These are phyloP conservation scores for Euclidium syriacum DNA, from an alignment of 345 rosid genomes.

Conservation along the genomic window DNA sequence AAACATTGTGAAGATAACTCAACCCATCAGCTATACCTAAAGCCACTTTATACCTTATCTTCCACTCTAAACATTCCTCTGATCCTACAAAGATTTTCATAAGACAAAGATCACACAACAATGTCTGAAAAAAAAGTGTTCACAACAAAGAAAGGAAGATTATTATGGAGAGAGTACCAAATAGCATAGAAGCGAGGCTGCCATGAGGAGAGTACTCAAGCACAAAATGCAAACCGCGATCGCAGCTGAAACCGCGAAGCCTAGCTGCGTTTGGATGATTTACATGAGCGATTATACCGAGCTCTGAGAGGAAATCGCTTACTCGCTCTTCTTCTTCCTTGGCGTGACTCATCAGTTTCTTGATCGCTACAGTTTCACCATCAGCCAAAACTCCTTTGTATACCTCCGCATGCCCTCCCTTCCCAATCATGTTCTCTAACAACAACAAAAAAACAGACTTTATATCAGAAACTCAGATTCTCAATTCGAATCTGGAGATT, in stretches of 20 bases:
- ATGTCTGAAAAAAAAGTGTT: background rate
- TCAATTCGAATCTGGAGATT: background rate
- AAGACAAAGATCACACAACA: background rate
- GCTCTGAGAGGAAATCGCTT: conserved; percentile 75
- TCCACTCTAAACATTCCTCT: conserved; percentile 60
- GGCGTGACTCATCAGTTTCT: conserved; percentile 54
- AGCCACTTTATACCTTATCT: conserved; percentile 62
- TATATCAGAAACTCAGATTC: conserved; percentile 1
- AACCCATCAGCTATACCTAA: conserved; percentile 81
- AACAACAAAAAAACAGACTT: background rate
- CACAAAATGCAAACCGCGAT: conserved; percentile 75
- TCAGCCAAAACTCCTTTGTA: conserved; percentile 61
- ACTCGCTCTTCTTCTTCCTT: conserved; percentile 56
- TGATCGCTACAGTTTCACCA: conserved; percentile 73
- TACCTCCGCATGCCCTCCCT: conserved; percentile 89
- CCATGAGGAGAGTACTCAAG: conserved; percentile 77
- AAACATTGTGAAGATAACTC: conserved; percentile 67
- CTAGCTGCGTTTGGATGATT: conserved; percentile 82
- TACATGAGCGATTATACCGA: conserved; percentile 93
- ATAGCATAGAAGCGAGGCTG: conserved; percentile 70
- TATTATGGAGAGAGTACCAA: conserved; percentile 41
- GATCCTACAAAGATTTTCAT: conserved; percentile 48
- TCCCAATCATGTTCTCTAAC: conserved; percentile 73
- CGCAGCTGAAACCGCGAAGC: conserved; percentile 72
- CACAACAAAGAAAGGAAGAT: background rate